Evolutionary conservation across 106 monocot genomes (phyloP).

Genomic region (Dactylorhiza incarnata): DNA sequence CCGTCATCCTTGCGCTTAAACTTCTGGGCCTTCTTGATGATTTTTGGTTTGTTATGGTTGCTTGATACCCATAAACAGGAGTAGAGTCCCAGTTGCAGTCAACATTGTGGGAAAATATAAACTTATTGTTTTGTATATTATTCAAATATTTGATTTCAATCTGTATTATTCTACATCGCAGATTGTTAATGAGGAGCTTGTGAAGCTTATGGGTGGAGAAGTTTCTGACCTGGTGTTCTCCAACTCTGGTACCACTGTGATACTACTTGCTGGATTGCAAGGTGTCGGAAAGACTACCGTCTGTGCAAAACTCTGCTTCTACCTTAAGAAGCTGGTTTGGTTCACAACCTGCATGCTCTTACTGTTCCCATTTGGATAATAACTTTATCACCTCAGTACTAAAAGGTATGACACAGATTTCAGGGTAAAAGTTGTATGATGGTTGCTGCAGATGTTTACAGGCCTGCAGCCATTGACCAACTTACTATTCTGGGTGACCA

Average conservation of each 20-base stretch:
- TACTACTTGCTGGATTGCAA: constrained; percentile 89
- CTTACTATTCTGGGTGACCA: constrained; percentile 78
- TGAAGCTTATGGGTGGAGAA: constrained; percentile 92
- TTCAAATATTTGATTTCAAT: neutral
- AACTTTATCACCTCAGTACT: constrained; percentile 9
- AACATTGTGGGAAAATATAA: neutral
- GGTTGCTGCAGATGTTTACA: constrained; percentile 93
- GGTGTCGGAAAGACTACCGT: constrained; percentile 99
- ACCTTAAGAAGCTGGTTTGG: constrained; percentile 86
- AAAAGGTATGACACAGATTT: constrained; percentile 29
- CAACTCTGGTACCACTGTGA: constrained; percentile 83
- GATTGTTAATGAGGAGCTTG: constrained; percentile 88
- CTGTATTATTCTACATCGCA: constrained; percentile 19
- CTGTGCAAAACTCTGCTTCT: constrained; percentile 89
- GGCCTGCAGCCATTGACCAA: constrained; percentile 96
- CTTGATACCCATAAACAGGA: neutral
- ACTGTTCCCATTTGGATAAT: neutral
- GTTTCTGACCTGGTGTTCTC: constrained; percentile 80
- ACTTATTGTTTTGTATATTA: neutral
- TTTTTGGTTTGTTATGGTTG: neutral
- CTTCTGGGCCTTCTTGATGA: neutral
- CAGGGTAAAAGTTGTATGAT: constrained; percentile 98
- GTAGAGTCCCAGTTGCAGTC: neutral
- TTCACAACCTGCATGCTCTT: constrained; percentile 4
- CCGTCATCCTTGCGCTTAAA: neutral